Percentiles rank a stretch among this genome's conserved stretches.
phyloP scores from a whole-genome alignment of 305 asterid species.

The Fraxinus velutina region DNA sequence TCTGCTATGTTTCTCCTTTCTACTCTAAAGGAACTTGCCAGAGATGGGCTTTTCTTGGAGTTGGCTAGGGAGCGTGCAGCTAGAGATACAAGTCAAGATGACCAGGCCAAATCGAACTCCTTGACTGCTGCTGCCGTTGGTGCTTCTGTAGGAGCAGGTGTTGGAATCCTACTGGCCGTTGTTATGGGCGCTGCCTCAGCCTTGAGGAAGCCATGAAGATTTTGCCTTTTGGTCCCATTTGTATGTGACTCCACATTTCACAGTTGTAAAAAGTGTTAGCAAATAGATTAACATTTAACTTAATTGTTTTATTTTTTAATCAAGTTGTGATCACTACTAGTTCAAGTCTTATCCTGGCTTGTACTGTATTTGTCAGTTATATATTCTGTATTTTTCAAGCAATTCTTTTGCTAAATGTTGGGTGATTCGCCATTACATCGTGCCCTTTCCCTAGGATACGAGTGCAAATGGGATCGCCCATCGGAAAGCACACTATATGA shows the following conservation, averaged over 20 bases:
- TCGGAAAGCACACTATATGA: not conserved
- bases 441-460: not conserved
- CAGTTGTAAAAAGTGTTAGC: not conserved
- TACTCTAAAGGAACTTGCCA: conserved; percentile 62
- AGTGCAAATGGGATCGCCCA: not conserved
- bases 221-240: conserved; percentile 9
- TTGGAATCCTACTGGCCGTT: conserved; percentile 83
- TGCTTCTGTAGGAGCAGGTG: conserved; percentile 95
- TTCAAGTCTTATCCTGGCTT: not conserved
- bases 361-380: not conserved
- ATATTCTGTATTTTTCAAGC: not conserved
- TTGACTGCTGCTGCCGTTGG: conserved; percentile 81
- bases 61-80: conserved; percentile 70
- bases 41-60: conserved; percentile 71
- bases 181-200: conserved; percentile 99
- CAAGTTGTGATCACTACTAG: not conserved
- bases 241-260: not conserved
- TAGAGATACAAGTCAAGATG: conserved; percentile 46
- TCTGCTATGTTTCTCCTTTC: not conserved
- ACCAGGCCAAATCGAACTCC: conserved; percentile 53
- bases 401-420: not conserved
- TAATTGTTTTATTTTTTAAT: not conserved
- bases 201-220: conserved; percentile 80
- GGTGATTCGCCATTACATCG: not conserved
- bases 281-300: not conserved